Evolutionary conservation across 345 rosid species (phyloP).

Genomic region (Anastatica hierochuntica): DNA sequence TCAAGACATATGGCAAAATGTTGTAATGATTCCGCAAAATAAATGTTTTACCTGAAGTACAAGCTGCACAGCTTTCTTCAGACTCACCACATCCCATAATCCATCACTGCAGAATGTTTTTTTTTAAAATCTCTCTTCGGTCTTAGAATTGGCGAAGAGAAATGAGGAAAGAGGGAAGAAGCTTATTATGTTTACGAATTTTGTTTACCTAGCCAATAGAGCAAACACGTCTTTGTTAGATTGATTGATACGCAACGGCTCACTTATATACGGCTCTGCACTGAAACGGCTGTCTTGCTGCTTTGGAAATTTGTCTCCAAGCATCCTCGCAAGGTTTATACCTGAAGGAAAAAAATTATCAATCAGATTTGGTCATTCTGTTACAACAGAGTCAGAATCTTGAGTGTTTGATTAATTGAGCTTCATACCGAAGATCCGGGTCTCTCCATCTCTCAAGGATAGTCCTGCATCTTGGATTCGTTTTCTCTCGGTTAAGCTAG

Average conservation of each 20-base stretch:
- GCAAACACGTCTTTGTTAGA: constrained; percentile 47
- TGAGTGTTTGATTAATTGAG: neutral
- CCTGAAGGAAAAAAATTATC: constrained; percentile 39
- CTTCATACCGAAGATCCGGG: constrained; percentile 55
- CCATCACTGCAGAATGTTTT: constrained; percentile 56
- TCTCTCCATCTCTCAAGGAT: constrained; percentile 71
- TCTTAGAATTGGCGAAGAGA: neutral
- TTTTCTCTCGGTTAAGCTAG: constrained; percentile 62
- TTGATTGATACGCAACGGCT: constrained; percentile 49
- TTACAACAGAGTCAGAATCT: neutral
- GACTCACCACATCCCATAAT: constrained; percentile 81
- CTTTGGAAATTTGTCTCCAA: constrained; percentile 92
- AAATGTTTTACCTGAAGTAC: constrained; percentile 53
- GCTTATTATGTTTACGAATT: neutral
- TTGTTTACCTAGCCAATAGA: constrained; percentile 66
- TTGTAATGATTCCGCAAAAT: too few species aligned
- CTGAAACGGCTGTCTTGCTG: constrained; percentile 80
- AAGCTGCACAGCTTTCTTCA: constrained; percentile 69
- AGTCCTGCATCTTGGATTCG: constrained; percentile 56
- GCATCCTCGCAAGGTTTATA: constrained; percentile 88
- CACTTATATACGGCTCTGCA: constrained; percentile 77
- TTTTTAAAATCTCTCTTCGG: too few species aligned
- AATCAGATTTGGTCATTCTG: neutral
- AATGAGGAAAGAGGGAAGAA: neutral
- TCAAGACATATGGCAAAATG: neutral